Base-by-base conservation (phyloP, 495 filamentous ascomycete species). In the Daldinia decipiens region DNA sequence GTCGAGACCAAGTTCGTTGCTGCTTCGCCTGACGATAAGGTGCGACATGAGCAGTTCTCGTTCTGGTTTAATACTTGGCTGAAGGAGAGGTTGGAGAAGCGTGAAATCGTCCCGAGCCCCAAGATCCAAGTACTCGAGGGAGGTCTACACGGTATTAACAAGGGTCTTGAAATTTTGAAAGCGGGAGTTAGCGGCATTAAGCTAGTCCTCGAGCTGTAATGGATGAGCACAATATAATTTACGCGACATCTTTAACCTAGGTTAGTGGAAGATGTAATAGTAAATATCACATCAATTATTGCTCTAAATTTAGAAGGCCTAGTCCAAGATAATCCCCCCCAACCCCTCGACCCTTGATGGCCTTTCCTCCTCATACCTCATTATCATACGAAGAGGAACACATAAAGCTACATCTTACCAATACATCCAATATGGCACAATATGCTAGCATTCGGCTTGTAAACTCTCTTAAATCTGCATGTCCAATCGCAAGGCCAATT, bases 1-100 rank as follows among this genome's bases (percentile, higher is more conserved):
- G 67, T 84, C 27, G 79, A 85, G 51, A 79, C 77, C 1, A 80
- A 79, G 17, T 82, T 83, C 70, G 72, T 83, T 17, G 31, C 75
- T 54, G 77, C 80, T 47, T 79, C 79, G 6, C 66, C 11, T 45
- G 76, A 71, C 0, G 78, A 81, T 61, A 73, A 52, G 45, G 77
- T 80, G 68, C 76, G 77, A 45, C 54, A 72, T 50, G 79, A 75
- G 21, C 78, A 78, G 70, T 83, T 74, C 68, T 54, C 60, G 59
- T 83, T 66, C 77, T 76, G 80, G 50, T 85, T 76, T 40, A 80
- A 81, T 34, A 77, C 78, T 6, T 87, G 80, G 78, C 54, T 83
- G 63, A 77, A 71, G 74, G 76, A 79, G 47, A 79, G 77, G 31
- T 59, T 87, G 68, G 78, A 68, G 52, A 82, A 75, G 5, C 78